phyloP scores from a whole-genome alignment of 2,329 filamentous ascomycete genomes.

The Massarina eburnea region DNA sequence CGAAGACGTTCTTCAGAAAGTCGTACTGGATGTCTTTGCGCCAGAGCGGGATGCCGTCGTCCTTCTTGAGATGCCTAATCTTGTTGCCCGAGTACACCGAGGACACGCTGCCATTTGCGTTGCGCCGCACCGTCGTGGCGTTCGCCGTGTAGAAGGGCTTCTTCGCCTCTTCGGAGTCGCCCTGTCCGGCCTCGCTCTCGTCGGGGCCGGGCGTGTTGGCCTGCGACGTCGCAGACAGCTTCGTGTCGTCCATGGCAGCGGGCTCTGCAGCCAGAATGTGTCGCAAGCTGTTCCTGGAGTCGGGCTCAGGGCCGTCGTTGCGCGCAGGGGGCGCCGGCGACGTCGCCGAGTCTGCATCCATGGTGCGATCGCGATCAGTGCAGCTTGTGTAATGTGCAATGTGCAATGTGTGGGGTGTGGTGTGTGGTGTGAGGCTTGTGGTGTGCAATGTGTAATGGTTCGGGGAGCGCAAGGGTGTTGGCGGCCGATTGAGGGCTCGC shows the following conservation, averaged over 20 bases:
- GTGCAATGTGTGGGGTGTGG: no score
- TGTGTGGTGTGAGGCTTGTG: no score
- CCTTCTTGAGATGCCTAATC: slow-evolving; percentile 83
- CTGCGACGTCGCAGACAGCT: slow-evolving; percentile 25
- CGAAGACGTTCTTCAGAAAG: slow-evolving; percentile 78
- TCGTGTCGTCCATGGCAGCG: slow-evolving; percentile 35
- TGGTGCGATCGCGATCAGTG: slow-evolving; percentile 13
- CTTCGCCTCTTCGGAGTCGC: slow-evolving; percentile 31
- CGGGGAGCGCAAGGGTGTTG: slow-evolving; percentile 16
- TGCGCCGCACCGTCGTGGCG: slow-evolving; percentile 57
- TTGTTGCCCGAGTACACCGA: slow-evolving; percentile 73
- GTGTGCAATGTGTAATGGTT: slow-evolving; percentile 21
- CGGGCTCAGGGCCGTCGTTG: slow-evolving; percentile 30
- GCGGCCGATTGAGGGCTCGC: background rate
- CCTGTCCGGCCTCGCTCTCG: slow-evolving; percentile 31
- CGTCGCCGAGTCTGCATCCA: slow-evolving; percentile 20
- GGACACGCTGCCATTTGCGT: slow-evolving; percentile 66
- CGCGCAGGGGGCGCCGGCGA: slow-evolving; percentile 21
- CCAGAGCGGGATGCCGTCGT: slow-evolving; percentile 85
- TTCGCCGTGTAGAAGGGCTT: slow-evolving; percentile 48
- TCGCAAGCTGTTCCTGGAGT: slow-evolving; percentile 43
- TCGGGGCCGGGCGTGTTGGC: slow-evolving; percentile 35
- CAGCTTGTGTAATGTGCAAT: slow-evolving; percentile 8
- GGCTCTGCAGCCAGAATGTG: slow-evolving; percentile 42
- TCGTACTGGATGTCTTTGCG: slow-evolving; percentile 86